Evolutionary conservation across 306 rosid species (phyloP).

Genomic region (Glycine latifolia): DNA sequence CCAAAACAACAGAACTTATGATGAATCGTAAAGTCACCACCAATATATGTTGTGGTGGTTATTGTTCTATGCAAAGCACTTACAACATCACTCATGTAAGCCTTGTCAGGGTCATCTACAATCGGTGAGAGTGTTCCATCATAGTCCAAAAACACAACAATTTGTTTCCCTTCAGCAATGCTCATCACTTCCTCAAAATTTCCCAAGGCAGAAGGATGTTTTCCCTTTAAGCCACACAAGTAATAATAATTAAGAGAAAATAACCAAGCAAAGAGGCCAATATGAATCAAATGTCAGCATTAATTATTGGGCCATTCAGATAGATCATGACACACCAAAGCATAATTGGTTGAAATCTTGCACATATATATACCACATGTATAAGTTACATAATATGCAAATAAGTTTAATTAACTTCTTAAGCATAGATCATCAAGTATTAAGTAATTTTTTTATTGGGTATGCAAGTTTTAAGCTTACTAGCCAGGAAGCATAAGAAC

Average conservation of each 20-base stretch:
- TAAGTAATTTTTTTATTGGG: conserved; percentile 13
- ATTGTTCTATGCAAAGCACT: conserved; percentile 11
- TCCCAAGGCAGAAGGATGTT: conserved; percentile 61
- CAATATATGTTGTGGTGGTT: conserved; percentile 12
- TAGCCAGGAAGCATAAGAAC: conserved; percentile 60
- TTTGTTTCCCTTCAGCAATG: conserved; percentile 51
- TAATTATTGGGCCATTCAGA: not conserved
- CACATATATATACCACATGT: not conserved
- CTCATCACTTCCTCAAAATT: conserved; percentile 63
- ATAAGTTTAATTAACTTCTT: not conserved
- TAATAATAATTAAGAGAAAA: not conserved
- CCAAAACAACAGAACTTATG: not conserved
- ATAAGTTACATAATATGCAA: not conserved
- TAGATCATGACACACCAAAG: not conserved
- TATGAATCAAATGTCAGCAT: conserved; percentile 2
- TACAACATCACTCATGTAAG: conserved; percentile 61
- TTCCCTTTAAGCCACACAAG: conserved; percentile 45
- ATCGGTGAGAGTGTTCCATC: conserved; percentile 72
- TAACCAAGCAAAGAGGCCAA: not conserved
- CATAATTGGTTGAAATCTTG: conserved; percentile 18
- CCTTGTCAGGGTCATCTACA: conserved; percentile 61
- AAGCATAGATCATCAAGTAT: not conserved
- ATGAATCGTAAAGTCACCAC: conserved; percentile 16
- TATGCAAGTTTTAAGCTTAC: conserved; percentile 48
- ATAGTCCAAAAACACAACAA: conserved; percentile 67